phyloP scores from a whole-genome alignment of 2,329 filamentous ascomycete species.

The Colletotrichum ledebouriae region DNA sequence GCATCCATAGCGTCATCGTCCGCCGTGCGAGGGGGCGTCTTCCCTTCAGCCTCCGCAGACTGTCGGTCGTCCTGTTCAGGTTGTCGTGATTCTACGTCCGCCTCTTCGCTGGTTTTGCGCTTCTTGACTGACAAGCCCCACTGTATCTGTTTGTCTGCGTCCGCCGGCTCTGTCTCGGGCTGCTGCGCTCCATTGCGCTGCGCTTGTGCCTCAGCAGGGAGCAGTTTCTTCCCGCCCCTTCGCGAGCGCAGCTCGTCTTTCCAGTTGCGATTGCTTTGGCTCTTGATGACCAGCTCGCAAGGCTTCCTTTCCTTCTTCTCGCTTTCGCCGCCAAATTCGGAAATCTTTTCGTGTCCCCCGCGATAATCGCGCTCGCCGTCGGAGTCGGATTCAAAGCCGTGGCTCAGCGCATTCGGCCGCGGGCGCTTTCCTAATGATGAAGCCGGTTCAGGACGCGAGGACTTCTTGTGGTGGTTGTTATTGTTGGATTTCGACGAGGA shows the following conservation, averaged over 20 bases:
- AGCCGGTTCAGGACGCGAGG: constrained; percentile 47
- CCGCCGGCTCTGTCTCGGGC: constrained; percentile 54
- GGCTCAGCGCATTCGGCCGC: constrained; percentile 58
- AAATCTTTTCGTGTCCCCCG: constrained; percentile 61
- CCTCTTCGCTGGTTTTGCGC: constrained; percentile 69
- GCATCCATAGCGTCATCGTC: constrained; percentile 74
- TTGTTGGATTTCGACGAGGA: constrained; percentile 30
- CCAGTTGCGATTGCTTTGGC: constrained; percentile 73
- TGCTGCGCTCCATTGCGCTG: constrained; percentile 52
- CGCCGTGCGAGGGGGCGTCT: constrained; percentile 29
- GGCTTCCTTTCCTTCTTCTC: constrained; percentile 49
- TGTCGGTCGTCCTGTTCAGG: not conserved
- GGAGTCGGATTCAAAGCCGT: constrained; percentile 58
- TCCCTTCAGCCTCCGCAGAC: not conserved
- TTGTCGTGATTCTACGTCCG: constrained; percentile 44
- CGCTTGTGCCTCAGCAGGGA: constrained; percentile 68
- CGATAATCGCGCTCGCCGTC: constrained; percentile 46
- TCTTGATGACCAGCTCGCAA: constrained; percentile 68
- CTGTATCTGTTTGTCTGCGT: constrained; percentile 67
- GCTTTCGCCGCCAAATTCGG: constrained; percentile 63
- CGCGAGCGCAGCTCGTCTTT: constrained; percentile 65
- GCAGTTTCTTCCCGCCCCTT: constrained; percentile 63
- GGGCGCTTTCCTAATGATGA: constrained; percentile 64
- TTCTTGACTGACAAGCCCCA: constrained; percentile 65
- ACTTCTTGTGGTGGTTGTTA: constrained; percentile 16